phyloP scores from a whole-genome alignment of 108 stramenopile species.

The Pseudonitzschia multiseries region DNA sequence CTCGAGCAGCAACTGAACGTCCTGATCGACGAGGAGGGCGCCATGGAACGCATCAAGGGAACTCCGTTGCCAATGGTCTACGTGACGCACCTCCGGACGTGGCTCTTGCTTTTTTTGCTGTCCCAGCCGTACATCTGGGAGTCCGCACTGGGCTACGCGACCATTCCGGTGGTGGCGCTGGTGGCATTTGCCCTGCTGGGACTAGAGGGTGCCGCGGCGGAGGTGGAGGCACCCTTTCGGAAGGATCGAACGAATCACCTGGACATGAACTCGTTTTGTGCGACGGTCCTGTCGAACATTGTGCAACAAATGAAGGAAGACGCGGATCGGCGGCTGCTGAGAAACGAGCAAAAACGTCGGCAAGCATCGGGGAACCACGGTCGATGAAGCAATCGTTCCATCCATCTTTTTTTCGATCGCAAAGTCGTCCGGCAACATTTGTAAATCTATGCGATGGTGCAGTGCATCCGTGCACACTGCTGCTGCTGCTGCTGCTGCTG shows the following conservation, averaged over 20 bases:
- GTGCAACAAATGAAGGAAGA: conserved; percentile 12
- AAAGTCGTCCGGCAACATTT: too few species aligned
- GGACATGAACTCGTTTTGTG: conserved; percentile 31
- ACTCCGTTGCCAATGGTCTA: conserved; percentile 80
- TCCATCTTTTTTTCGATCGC: too few species aligned
- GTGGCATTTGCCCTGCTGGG: conserved; percentile 42
- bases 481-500: too few species aligned
- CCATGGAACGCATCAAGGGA: conserved; percentile 68
- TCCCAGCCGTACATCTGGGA: conserved; percentile 40
- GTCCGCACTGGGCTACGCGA: conserved; percentile 26
- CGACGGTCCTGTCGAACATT: conserved; percentile 13
- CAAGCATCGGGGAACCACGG: not conserved
- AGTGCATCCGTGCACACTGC: too few species aligned
- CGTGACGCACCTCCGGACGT: conserved; percentile 67
- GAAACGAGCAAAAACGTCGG: not conserved
- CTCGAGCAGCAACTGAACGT: conserved; percentile 32
- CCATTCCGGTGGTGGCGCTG: conserved; percentile 24
- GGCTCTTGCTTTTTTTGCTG: conserved; percentile 60
- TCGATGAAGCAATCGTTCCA: too few species aligned
- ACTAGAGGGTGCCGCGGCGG: conserved; percentile 42
- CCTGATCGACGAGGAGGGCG: conserved; percentile 48
- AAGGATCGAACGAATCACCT: conserved; percentile 33
- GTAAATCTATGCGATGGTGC: too few species aligned
- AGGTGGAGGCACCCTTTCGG: conserved; percentile 41
- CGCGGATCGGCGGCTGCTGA: conserved; percentile 5